Percentiles rank a stretch among this genome's conserved stretches.
phyloP scores from a whole-genome alignment of 768 basidiomycete species.

The Coprinopsis strossmayeri region DNA sequence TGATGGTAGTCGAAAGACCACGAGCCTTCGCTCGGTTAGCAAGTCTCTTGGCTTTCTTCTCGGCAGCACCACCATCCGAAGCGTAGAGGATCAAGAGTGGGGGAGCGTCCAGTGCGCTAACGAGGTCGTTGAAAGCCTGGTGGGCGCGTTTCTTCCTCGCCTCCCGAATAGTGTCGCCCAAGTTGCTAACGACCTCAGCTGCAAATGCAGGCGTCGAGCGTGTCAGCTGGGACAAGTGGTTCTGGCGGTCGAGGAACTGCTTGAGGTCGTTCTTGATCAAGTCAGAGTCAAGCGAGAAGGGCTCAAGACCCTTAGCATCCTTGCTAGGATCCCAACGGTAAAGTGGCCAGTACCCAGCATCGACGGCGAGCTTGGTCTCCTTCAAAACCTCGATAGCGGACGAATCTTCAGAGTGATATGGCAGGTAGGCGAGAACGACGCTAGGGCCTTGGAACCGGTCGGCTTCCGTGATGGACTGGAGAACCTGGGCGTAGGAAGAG shows the following conservation, averaged over 20 bases:
- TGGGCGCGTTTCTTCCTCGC: conserved; percentile 77
- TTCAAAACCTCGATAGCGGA: conserved; percentile 88
- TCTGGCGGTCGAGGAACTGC: conserved; percentile 92
- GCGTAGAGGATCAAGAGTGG: conserved; percentile 89
- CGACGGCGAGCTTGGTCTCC: conserved; percentile 95
- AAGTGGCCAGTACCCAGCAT: conserved; percentile 95
- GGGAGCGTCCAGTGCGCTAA: conserved; percentile 82
- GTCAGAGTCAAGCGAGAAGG: conserved; percentile 91
- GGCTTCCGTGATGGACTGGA: conserved; percentile 88
- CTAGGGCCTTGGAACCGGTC: conserved; percentile 87
- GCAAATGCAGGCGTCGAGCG: conserved; percentile 77
- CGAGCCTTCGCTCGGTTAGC: conserved; percentile 77
- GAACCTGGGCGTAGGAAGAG: conserved; percentile 90
- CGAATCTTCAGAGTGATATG: conserved; percentile 71
- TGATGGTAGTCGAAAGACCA: conserved; percentile 69
- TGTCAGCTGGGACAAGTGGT: conserved; percentile 91
- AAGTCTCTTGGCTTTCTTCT: conserved; percentile 91
- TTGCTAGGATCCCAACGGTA: conserved; percentile 96
- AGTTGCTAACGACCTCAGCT: conserved; percentile 71
- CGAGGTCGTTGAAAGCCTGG: conserved; percentile 76
- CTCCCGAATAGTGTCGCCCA: conserved; percentile 80
- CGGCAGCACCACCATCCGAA: conserved; percentile 92
- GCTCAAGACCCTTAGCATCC: conserved; percentile 67
- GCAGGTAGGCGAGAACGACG: conserved; percentile 90
- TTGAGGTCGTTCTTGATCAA: conserved; percentile 89